Percentiles rank a stretch among this genome's conserved stretches.
phyloP scores from a whole-genome alignment of 1,139 yeast species.

The Protomyces pachydermus region DNA sequence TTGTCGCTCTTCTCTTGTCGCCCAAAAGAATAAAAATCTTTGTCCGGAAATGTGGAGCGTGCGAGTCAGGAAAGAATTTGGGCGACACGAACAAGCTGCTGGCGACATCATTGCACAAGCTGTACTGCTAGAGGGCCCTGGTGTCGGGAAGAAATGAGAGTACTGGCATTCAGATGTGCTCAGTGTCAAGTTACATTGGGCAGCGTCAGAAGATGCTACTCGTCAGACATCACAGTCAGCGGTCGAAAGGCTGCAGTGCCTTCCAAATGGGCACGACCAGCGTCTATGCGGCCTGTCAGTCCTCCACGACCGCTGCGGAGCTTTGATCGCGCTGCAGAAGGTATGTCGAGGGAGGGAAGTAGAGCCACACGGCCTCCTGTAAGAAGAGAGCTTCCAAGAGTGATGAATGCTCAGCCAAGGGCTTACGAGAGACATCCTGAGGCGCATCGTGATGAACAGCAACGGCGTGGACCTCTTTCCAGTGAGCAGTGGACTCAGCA shows the following conservation, averaged over 20 bases:
- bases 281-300: neutral
- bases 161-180: neutral
- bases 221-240: neutral
- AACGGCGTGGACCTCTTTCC: neutral
- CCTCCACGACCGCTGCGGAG: neutral
- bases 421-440: neutral
- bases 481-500: too few species aligned
- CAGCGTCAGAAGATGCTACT: neutral
- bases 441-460: neutral
- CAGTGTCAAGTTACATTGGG: neutral
- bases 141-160: neutral
- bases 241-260: neutral
- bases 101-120: too few species aligned
- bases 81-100: too few species aligned
- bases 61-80: too few species aligned
- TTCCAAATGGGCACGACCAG: slow-evolving; percentile 17
- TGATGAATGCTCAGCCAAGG: neutral
- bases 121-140: too few species aligned
- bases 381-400: neutral
- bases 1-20: neutral
- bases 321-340: neutral
- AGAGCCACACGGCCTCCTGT: neutral
- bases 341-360: neutral
- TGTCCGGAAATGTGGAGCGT: too few species aligned
- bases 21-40: neutral